Base-by-base conservation (phyloP, 2,329 filamentous ascomycete genomes). In the Colletotrichum chrysophilum region DNA sequence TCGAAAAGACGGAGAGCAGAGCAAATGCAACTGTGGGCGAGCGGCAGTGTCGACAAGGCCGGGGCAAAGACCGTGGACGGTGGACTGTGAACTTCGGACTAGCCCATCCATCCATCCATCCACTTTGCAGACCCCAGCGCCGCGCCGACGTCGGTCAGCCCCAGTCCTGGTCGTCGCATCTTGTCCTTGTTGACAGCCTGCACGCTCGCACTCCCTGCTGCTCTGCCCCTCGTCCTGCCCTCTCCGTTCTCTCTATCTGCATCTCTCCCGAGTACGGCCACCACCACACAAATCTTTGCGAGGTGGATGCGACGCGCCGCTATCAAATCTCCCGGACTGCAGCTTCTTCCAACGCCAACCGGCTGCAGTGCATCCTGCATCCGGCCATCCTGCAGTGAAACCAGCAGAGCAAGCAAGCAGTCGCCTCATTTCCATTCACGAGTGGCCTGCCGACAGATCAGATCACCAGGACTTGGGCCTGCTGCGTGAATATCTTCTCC, bases 101-200 rank as follows among this genome's bases (percentile, higher is more conserved):
- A 43, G 68, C 38, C 55, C 38, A 10, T 43, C 36, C 36, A 38
- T 38, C 36, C 36, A 43, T 43, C 36, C 34, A 75, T 71, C 52
- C 61, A 75, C 71, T 30, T 48, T 65, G 60, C 58, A 74, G 58
- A 62, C 26, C 69, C 69, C 62, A 67, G 38, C 66, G 34, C 30
- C 52, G 32, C 73, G 73, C 73, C 73, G 69, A 75, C 73, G 61
- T 75, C 73, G 73, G 73, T 72, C 62, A 60, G 48, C 69, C 69
- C 69, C 69, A 21, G 66, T 68, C 55, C 32, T 60, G 66, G 66
- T 62, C 34, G 61, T 48, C 32, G 69, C 26, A 62, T 66, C 58
- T 62, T 16, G 21, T 58, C 55, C 28, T 60, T 66, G 52, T 71
- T 66, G 68, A 66, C 61, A 71, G 36, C 61, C 34, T 36, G 36